phyloP scores from a whole-genome alignment of 1,284 basidiomycete genomes.

The Melampsora larici-populina region DNA sequence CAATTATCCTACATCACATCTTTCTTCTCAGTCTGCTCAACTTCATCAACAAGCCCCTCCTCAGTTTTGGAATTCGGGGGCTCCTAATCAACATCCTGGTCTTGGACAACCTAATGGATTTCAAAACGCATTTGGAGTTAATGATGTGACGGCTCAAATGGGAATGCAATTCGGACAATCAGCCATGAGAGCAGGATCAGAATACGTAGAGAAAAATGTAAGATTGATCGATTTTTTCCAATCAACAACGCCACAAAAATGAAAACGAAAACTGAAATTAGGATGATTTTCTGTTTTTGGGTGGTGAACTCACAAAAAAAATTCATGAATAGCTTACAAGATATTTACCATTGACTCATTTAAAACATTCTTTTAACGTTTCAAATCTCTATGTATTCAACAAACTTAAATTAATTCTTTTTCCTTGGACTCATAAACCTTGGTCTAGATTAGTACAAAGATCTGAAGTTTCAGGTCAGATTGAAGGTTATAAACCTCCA shows the following conservation, averaged over 20 bases:
- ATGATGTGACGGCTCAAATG: slow-evolving; percentile 90
- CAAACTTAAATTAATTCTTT: slow-evolving; percentile 84
- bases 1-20: no score
- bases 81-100: no score
- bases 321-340: slow-evolving; percentile 65
- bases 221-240: no score
- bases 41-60: not conserved
- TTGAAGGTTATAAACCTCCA: slow-evolving; percentile 76
- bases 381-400: slow-evolving; percentile 91
- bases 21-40: not conserved
- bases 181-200: slow-evolving; percentile 87
- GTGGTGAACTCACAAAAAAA: not conserved
- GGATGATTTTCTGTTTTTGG: not conserved
- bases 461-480: slow-evolving; percentile 58
- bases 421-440: slow-evolving; percentile 79
- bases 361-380: slow-evolving; percentile 95
- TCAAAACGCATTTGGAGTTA: slow-evolving; percentile 58
- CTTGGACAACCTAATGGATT: slow-evolving; percentile 45
- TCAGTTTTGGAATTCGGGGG: slow-evolving; percentile 8
- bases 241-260: no score
- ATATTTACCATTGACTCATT: slow-evolving; percentile 66
- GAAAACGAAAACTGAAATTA: not conserved
- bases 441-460: slow-evolving; percentile 49
- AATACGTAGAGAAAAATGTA: slow-evolving; percentile 92
- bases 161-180: slow-evolving; percentile 92